A percentile compares a stretch with the other conserved stretches of the same genome.
Conservation (phyloP, 768 basidiomycete species). For the Lactarius trivialis region DNA sequence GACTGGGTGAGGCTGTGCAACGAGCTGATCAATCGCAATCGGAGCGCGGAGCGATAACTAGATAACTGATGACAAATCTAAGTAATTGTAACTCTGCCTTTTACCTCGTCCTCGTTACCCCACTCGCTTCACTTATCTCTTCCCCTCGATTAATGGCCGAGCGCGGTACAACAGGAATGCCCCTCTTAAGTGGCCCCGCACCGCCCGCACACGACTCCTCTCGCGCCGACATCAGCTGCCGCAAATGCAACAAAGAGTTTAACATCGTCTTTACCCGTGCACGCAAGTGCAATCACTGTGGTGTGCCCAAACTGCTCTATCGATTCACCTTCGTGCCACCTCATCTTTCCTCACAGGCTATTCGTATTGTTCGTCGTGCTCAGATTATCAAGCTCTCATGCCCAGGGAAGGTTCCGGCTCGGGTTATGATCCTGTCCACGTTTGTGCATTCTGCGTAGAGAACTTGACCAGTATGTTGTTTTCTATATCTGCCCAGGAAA, state of each 20-base stretch:
- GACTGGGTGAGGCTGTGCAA: constrained; percentile 57
- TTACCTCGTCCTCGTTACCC: background rate
- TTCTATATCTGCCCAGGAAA: background rate
- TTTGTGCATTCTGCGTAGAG: constrained; percentile 73
- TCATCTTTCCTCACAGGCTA: constrained; percentile 45
- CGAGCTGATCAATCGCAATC: constrained; percentile 29
- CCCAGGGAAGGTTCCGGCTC: constrained; percentile 47
- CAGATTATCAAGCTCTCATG: constrained; percentile 73
- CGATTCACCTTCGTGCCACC: constrained; percentile 4
- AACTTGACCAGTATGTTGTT: constrained; percentile 48
- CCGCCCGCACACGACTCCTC: constrained; percentile 37
- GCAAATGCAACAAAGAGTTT: constrained; percentile 73
- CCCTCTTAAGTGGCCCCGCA: constrained; percentile 59
- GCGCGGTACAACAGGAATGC: constrained; percentile 40
- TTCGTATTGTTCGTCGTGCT: constrained; percentile 64
- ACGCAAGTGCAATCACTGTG: constrained; percentile 69
- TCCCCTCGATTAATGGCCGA: constrained; percentile 2
- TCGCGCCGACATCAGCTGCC: constrained; percentile 40
- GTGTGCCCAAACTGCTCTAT: constrained; percentile 34
- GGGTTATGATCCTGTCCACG: constrained; percentile 59
- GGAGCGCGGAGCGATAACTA: no score
- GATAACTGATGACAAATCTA: constrained; percentile 4
- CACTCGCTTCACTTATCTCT: background rate
- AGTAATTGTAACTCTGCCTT: background rate
- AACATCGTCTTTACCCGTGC: constrained; percentile 57